Conservation (phyloP, 768 basidiomycete genomes). For the Clathrus columnatus region DNA sequence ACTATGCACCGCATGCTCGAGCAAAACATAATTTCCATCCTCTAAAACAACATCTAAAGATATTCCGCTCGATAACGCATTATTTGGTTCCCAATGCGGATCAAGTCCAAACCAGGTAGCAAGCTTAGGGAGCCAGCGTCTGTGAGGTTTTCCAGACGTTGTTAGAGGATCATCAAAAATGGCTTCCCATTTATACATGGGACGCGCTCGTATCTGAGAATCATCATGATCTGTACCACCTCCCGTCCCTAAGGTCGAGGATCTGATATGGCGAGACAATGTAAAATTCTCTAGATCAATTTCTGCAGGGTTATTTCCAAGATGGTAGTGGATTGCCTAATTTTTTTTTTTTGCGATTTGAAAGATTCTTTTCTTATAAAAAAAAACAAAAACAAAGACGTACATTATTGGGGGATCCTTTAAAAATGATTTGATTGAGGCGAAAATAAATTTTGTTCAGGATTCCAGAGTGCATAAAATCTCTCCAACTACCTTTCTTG, state of each 20-base stretch:
- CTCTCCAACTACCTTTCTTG: slow-evolving; percentile 31
- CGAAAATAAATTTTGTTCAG: slow-evolving; percentile 66
- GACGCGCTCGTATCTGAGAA: slow-evolving; percentile 47
- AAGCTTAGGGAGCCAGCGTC: slow-evolving; percentile 41
- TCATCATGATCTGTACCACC: slow-evolving; percentile 68
- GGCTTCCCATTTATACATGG: slow-evolving; percentile 63
- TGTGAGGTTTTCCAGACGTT: slow-evolving; percentile 26
- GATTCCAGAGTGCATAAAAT: slow-evolving; percentile 55
- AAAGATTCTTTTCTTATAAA: not conserved
- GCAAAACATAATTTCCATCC: slow-evolving; percentile 48
- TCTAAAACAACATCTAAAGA: slow-evolving; percentile 51
- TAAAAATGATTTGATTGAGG: slow-evolving; percentile 60
- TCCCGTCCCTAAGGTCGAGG: slow-evolving; percentile 56
- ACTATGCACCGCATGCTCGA: slow-evolving; percentile 18
- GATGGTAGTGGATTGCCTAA: slow-evolving; percentile 55
- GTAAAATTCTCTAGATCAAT: slow-evolving; percentile 61
- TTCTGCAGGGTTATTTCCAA: slow-evolving; percentile 40
- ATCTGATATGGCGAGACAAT: slow-evolving; percentile 35
- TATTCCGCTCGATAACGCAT: slow-evolving; percentile 42
- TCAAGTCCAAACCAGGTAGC: slow-evolving; percentile 63
- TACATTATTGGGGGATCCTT: slow-evolving; percentile 39
- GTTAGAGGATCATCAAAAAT: slow-evolving; percentile 47
- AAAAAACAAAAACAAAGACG: slow-evolving; percentile 15
- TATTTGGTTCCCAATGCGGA: slow-evolving; percentile 48
- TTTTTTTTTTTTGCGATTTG: slow-evolving; percentile 12